These are phyloP conservation scores for Flammula alnicola DNA, from an alignment of 1,284 basidiomycete species.

Conservation along the genomic window DNA sequence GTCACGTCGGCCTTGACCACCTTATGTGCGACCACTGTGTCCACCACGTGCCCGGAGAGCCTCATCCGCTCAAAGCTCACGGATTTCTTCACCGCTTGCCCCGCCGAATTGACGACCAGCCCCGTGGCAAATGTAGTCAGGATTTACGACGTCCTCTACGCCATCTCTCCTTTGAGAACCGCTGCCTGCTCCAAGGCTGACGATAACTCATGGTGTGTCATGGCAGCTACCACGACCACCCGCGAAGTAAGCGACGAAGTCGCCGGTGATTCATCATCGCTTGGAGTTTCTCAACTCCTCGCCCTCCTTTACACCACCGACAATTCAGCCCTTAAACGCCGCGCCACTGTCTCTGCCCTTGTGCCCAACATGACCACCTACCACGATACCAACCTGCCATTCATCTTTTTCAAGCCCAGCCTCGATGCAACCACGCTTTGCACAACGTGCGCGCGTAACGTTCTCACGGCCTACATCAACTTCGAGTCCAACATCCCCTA, in stretches of 20 bases:
- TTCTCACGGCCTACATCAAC: conserved; percentile 76
- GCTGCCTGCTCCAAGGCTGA: conserved; percentile 81
- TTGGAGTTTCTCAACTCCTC: conserved; percentile 22
- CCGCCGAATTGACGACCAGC: conserved; percentile 63
- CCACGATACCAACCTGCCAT: conserved; percentile 67
- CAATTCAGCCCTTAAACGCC: conserved; percentile 31
- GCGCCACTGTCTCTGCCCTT: conserved; percentile 40
- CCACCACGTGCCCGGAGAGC: conserved; percentile 58
- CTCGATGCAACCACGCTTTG: conserved; percentile 64
- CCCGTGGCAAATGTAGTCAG: conserved; percentile 54
- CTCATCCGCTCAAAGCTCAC: conserved; percentile 66
- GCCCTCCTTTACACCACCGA: conserved; percentile 24
- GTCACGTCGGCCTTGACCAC: conserved; percentile 58
- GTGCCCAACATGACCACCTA: conserved; percentile 74
- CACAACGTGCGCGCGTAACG: conserved; percentile 77
- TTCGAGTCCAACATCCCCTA: conserved; percentile 77
- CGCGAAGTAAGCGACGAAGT: conserved; percentile 38
- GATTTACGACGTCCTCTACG: conserved; percentile 82
- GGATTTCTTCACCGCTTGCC: conserved; percentile 73
- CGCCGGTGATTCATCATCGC: conserved; percentile 21
- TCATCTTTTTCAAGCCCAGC: conserved; percentile 74
- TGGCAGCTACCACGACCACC: conserved; percentile 29
- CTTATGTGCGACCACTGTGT: conserved; percentile 57
- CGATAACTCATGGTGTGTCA: conserved; percentile 69
- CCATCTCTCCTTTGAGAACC: conserved; percentile 62